These are phyloP conservation scores for Parathielavia appendiculata DNA, from an alignment of 495 filamentous ascomycete genomes.

Conservation along the genomic window DNA sequence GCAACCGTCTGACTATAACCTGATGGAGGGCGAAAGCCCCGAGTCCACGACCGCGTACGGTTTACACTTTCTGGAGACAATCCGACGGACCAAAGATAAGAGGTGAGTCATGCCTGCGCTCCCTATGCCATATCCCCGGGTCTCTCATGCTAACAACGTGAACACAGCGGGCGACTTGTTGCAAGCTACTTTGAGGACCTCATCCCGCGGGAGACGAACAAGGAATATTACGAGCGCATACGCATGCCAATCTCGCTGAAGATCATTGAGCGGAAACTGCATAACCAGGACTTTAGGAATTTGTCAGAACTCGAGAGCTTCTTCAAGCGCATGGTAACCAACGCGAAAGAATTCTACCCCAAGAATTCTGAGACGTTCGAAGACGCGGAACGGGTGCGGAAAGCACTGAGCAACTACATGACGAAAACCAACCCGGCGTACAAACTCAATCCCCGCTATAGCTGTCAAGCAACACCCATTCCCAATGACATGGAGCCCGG, in stretches of 20 bases:
- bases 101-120: constrained; percentile 45
- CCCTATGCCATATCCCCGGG: background rate
- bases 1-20: constrained; percentile 34
- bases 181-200: constrained; percentile 67
- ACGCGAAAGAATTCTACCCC: constrained; percentile 68
- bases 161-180: constrained; percentile 58
- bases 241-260: constrained; percentile 70
- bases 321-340: constrained; percentile 70
- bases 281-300: constrained; percentile 55
- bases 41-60: constrained; percentile 64
- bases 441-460: constrained; percentile 50
- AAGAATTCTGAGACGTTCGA: constrained; percentile 60
- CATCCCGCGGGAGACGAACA: constrained; percentile 54
- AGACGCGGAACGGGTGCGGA: constrained; percentile 70
- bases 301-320: constrained; percentile 64
- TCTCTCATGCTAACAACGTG: constrained; percentile 15
- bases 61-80: constrained; percentile 57
- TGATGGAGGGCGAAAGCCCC: constrained; percentile 47
- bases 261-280: constrained; percentile 65
- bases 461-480: constrained; percentile 58
- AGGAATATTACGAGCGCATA: constrained; percentile 70
- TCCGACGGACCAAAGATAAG: constrained; percentile 66
- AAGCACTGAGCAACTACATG: constrained; percentile 71
- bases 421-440: constrained; percentile 70
- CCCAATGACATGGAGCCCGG: constrained; percentile 36